These are phyloP conservation scores for Raphidocelis subcapitata DNA, from an alignment of 139 green algal genomes.

Conservation along the genomic window DNA sequence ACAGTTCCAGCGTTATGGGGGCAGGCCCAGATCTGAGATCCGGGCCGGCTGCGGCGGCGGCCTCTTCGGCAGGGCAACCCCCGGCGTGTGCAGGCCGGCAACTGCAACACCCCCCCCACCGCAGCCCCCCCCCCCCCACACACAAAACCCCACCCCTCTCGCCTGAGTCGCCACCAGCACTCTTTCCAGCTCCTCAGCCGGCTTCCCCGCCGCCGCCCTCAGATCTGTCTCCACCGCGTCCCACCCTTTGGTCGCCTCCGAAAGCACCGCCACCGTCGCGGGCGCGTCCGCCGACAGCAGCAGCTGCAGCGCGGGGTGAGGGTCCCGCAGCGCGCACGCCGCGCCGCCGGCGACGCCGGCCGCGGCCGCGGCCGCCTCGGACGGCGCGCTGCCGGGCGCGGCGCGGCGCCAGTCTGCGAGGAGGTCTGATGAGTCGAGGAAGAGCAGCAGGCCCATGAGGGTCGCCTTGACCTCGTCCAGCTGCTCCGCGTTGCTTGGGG, in stretches of 20 bases:
- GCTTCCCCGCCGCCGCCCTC: conserved; percentile 39
- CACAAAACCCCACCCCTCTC: too few species aligned
- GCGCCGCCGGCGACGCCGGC: too few species aligned
- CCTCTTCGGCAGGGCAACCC: too few species aligned
- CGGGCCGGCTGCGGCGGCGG: too few species aligned
- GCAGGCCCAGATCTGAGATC: too few species aligned
- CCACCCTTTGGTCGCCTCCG: conserved; percentile 45
- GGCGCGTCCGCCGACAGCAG: conserved; percentile 44
- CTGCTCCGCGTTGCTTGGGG: background rate
- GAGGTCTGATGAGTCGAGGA: conserved; percentile 23
- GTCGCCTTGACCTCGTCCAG: conserved; percentile 12
- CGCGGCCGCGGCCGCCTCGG: too few species aligned
- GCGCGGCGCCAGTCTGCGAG: conserved; percentile 12
- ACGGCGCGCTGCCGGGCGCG: background rate
- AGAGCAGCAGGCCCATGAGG: conserved; percentile 44
- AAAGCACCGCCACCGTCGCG: conserved; percentile 41
- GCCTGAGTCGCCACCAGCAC: conserved; percentile 51
- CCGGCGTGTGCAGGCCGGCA: too few species aligned
- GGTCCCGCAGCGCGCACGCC: conserved; percentile 13
- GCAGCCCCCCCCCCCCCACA: too few species aligned
- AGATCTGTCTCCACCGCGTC: conserved; percentile 62
- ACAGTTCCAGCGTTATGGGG: too few species aligned
- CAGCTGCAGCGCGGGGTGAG: conserved; percentile 37
- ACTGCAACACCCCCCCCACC: too few species aligned
- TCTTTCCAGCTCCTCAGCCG: conserved; percentile 32